Percentiles rank a stretch among this genome's conserved stretches.
Conservation (phyloP, 192 early-diverging fungal species). For the Entophlyctis luteolus region DNA sequence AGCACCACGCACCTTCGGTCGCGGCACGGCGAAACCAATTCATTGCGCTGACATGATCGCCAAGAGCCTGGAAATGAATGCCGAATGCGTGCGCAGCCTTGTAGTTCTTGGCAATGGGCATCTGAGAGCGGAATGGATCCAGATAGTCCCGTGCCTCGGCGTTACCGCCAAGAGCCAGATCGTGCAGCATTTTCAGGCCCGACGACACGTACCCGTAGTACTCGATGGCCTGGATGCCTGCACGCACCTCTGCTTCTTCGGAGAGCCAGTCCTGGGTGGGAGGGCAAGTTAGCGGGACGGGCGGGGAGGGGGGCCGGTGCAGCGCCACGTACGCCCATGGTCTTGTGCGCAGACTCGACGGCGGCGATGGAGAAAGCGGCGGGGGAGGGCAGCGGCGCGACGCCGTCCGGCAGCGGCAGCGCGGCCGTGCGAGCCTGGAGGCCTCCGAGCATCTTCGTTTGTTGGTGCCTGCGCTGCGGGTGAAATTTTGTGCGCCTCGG, state of each 20-base stretch:
- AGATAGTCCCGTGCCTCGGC: constrained; percentile 20
- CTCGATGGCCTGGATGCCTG: constrained; percentile 11
- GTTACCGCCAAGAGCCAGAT: constrained; percentile 5
- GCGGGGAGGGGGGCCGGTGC: too few relatives aligned
- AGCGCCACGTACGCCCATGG: neutral
- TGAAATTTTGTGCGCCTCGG: too few relatives aligned
- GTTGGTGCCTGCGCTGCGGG: too few relatives aligned
- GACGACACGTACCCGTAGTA: neutral
- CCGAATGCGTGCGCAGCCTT: constrained; percentile 11
- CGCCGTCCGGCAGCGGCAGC: too few relatives aligned
- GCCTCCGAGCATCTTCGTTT: too few relatives aligned
- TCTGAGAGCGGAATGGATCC: neutral
- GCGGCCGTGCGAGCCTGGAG: too few relatives aligned
- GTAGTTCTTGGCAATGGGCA: neutral
- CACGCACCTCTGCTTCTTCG: constrained; percentile 2
- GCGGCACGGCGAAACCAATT: constrained; percentile 16
- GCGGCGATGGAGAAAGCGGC: constrained; percentile 11
- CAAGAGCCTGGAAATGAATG: neutral
- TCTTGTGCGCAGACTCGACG: neutral
- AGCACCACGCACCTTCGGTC: constrained; percentile 5
- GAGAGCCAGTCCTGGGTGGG: too few relatives aligned
- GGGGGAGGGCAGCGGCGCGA: too few relatives aligned
- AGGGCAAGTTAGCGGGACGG: too few relatives aligned
- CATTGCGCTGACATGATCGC: constrained; percentile 13
- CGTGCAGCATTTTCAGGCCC: constrained; percentile 16